Evolutionary conservation across 2,329 filamentous ascomycete species (phyloP), one percentile per base, ranked within the genome.

Genomic region (Penicillium sp.): DNA sequence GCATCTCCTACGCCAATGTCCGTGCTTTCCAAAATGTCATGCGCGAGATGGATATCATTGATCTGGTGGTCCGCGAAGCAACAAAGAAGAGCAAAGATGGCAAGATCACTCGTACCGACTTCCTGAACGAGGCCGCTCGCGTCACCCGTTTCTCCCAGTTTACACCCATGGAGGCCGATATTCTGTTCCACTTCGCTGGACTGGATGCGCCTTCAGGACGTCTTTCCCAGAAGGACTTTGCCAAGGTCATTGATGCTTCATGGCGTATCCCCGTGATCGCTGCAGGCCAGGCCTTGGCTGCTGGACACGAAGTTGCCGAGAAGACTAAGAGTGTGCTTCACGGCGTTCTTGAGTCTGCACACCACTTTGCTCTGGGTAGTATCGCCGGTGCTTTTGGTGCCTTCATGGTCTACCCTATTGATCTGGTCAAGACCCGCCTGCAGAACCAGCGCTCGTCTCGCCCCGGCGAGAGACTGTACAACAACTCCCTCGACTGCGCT

Each of bases 341-440:
- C 62, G 80, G 84, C 55, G 72, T 91, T 33, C 76, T 90, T 15
- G 89, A 93, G 72, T 96, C 93, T 1, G 85, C 82, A 2, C 95
- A 97, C 76, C 93, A 96, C 81, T 99, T 99, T 73, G 86, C 81
- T 3, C 85, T 99, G 7, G 94, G 94, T 59, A 92, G 90, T 73
- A 67, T 96, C 66, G 94, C 94, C 8, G 94, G 94, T 77, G 94
- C 94, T 10, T 99, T 99, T 73, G 94, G 94, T 74, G 94, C 94
- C 13, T 97, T 99, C 75, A 97, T 99, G 91, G 94, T 99, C 54
- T 99, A 99, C 75, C 94, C 94, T 25, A 97, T 99, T 72, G 94
- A 99, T 80, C 80, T 99, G 61, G 94, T 99, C 75, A 99, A 99
- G 85, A 99, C 94, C 1, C 88, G 94, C 60, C 90, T 99, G 87